Base-by-base conservation (phyloP, 2,329 filamentous ascomycete species). In the Penicillium sp. region DNA sequence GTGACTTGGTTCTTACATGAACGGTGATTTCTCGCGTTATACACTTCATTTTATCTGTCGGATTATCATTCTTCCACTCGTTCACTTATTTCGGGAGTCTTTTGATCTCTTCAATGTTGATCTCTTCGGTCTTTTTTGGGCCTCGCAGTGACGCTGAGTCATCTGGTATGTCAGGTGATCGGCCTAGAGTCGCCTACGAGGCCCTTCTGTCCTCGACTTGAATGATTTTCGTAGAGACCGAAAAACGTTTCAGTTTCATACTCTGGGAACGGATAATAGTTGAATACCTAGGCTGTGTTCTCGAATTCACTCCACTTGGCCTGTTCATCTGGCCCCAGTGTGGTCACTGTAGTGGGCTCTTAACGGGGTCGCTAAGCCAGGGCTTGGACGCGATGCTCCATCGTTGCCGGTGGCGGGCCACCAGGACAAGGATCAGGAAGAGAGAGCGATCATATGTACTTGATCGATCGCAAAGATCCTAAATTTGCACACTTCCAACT, bases 321-420 rank as follows among this genome's bases (percentile, higher is more conserved):
- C 43, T 27, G 24, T 46, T 16, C 22, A 16, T 9, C 16, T 46
- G 27, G 41, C 24, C 43, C 43, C 43, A 16, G n/a, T 46, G 24
- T 46, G 43, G 43, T 27, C 24, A 27, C 24, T 27, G 24, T 27
- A 27, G 24, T 31, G 35, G 18, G 22, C 47, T 35, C n/a, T 13
- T 14, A 18, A 50, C 47, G 35, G 47, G 27, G 31, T 55, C 46
- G 60, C 53, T 59, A 59, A 61, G 56, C 55, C 59, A 59, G 60
- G 56, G 59, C 56, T 52, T 56, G 33, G 31, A 51, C 36, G 36
- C 49, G 55, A 57, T 56, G 52, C 46, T 56, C 54, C 47, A 56
- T 56, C 37, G 54, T 27, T 56, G 54, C 35, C 51, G 60, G 57
- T 62, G 60, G 58, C 58, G 60, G 40, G 49, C 49, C 47, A 47